These are phyloP conservation scores for Cladophialophora bantiana DNA, from an alignment of 2,329 filamentous ascomycete genomes.

Conservation along the genomic window DNA sequence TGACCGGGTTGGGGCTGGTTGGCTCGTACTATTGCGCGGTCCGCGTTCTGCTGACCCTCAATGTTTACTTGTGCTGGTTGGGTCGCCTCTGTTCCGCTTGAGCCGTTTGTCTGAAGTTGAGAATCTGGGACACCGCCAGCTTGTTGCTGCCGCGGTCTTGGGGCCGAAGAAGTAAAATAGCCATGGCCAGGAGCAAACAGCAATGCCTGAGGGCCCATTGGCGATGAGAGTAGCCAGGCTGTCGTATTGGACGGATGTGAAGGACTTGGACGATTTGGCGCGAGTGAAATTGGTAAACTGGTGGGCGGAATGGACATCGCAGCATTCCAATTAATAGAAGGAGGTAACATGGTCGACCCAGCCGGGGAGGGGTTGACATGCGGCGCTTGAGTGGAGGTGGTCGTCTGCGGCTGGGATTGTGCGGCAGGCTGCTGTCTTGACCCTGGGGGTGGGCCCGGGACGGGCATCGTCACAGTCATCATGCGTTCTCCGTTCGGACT, in stretches of 20 bases:
- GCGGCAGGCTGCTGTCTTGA: slow-evolving; percentile 18
- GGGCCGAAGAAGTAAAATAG: slow-evolving; percentile 27
- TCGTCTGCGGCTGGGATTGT: slow-evolving; percentile 13
- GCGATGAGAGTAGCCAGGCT: slow-evolving; percentile 39
- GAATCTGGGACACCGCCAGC: neutral
- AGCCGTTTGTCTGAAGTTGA: slow-evolving; percentile 3
- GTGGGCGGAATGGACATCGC: neutral
- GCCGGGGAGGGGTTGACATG: neutral
- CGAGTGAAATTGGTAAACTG: neutral
- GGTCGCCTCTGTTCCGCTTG: neutral
- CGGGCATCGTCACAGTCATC: slow-evolving; percentile 26
- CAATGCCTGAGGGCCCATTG: slow-evolving; percentile 38
- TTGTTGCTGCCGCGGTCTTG: neutral
- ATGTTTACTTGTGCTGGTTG: slow-evolving; percentile 4
- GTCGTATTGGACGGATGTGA: slow-evolving; percentile 20
- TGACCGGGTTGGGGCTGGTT: slow-evolving; percentile 13
- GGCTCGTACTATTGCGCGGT: slow-evolving; percentile 18
- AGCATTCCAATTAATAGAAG: neutral
- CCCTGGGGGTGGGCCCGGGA: slow-evolving; percentile 25
- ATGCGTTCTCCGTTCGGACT: slow-evolving; percentile 34
- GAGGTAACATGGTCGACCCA: neutral
- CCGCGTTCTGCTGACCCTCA: neutral
- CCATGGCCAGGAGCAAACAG: slow-evolving; percentile 40
- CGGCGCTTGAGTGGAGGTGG: neutral
- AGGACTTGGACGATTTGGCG: neutral